Evolutionary conservation across 2,329 filamentous ascomycete genomes (phyloP).

Genomic region (Acrodontium crateriforme): DNA sequence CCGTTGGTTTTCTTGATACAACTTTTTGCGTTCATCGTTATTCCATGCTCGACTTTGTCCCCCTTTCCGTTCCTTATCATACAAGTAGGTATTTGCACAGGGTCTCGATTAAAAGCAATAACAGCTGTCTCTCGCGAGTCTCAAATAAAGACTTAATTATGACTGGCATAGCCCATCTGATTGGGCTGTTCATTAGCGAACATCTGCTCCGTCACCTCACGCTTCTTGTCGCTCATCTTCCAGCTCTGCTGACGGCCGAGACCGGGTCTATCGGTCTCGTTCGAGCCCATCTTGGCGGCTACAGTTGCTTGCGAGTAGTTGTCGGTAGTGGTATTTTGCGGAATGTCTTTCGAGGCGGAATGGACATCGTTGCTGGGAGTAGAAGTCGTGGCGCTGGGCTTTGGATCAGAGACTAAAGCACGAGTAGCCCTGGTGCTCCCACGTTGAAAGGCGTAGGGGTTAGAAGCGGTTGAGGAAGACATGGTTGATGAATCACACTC

Average conservation of each 20-base stretch:
- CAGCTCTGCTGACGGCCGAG: conserved; percentile 17
- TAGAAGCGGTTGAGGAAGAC: conserved; percentile 2
- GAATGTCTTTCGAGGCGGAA: conserved; percentile 10
- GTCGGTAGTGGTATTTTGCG: conserved; percentile 14
- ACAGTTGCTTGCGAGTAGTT: conserved; percentile 3
- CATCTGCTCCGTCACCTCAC: conserved; percentile 16
- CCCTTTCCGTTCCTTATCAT: too few species aligned
- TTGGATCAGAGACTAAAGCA: conserved; percentile 8
- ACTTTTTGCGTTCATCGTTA: too few species aligned
- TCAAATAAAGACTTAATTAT: background rate
- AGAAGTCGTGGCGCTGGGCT: conserved; percentile 7
- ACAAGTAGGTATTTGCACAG: background rate
- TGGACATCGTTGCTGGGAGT: conserved; percentile 7
- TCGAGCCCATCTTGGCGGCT: conserved; percentile 1
- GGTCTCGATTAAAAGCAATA: background rate
- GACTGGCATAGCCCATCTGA: conserved; percentile 5
- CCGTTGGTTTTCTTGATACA: too few species aligned
- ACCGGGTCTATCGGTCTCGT: conserved; percentile 8
- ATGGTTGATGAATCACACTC: conserved; percentile 3
- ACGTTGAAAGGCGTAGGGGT: conserved; percentile 10
- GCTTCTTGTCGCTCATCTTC: conserved; percentile 18
- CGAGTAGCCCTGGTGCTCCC: conserved; percentile 10
- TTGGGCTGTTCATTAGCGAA: conserved; percentile 6
- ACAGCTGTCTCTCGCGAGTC: background rate
- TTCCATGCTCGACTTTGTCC: too few species aligned